A percentile compares a stretch with the other conserved stretches of the same genome.
phyloP scores from a whole-genome alignment of 139 green algal genomes.

The Ettlia oleoabundans region DNA sequence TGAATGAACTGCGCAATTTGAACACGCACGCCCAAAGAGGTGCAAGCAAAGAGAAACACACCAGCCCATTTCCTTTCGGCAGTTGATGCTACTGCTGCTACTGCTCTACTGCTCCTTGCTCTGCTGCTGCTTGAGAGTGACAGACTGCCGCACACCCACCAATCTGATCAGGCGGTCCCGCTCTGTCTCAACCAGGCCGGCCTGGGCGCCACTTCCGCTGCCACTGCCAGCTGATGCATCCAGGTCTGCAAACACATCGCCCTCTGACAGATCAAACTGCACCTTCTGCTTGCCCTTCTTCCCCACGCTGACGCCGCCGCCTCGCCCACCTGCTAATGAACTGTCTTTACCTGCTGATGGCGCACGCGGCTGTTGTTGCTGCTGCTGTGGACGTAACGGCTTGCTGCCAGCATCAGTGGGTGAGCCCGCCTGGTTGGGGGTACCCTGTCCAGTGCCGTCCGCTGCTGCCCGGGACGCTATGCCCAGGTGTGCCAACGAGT shows the following conservation, averaged over 20 bases:
- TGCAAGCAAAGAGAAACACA: no score
- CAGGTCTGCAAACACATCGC: conserved; percentile 33
- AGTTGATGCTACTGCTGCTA: no score
- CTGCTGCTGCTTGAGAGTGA: no score
- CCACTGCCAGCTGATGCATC: background rate
- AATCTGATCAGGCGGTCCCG: conserved; percentile 83
- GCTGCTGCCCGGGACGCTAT: background rate
- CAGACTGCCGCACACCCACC: no score
- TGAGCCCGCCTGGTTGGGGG: no score
- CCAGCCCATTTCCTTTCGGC: no score
- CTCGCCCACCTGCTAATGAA: background rate
- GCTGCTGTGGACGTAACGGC: background rate
- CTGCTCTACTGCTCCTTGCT: no score
- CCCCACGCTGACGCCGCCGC: background rate
- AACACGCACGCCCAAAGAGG: no score
- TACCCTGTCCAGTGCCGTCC: background rate
- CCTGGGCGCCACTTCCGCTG: background rate
- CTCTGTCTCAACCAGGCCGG: conserved; percentile 81
- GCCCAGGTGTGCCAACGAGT: background rate
- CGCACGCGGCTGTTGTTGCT: background rate
- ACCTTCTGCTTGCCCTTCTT: conserved; percentile 26
- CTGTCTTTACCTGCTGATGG: no score
- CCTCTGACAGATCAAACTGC: conserved; percentile 49
- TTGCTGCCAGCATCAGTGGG: no score
- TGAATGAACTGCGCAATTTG: no score